Percentiles rank a stretch among this genome's conserved stretches.
phyloP scores from a whole-genome alignment of 148 eudicot species.

The Nepenthes mirabilis region DNA sequence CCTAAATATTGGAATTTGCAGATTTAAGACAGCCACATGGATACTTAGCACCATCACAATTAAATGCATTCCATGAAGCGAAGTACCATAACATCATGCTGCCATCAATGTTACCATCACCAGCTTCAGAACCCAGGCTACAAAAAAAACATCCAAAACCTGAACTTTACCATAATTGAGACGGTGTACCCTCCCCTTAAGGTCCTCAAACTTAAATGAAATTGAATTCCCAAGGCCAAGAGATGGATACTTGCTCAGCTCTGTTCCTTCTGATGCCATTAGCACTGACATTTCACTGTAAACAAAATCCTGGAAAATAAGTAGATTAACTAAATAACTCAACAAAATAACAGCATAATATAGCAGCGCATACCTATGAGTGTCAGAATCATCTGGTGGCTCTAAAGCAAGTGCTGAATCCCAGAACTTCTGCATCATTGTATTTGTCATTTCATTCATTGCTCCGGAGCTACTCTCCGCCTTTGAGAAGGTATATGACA shows the following conservation, averaged over 20 bases:
- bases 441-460: slow-evolving; percentile 65
- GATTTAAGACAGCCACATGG: no score
- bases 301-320: slow-evolving; percentile 1
- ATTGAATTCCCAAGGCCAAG: slow-evolving; percentile 78
- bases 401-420: slow-evolving; percentile 89
- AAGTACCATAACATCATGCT: no score
- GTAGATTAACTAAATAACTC: background rate
- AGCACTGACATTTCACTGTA: slow-evolving; percentile 71
- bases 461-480: slow-evolving; percentile 78
- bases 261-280: slow-evolving; percentile 54
- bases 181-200: slow-evolving; percentile 76
- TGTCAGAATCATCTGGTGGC: slow-evolving; percentile 76
- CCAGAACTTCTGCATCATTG: slow-evolving; percentile 98
- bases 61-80: no score
- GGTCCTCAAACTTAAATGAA: slow-evolving; percentile 70
- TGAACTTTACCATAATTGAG: slow-evolving; percentile 58
- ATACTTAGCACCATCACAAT: no score
- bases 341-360: slow-evolving; percentile 4
- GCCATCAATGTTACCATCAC: background rate
- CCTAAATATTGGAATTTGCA: no score
- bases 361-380: slow-evolving; percentile 45
- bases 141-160: background rate
- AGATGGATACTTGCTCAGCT: slow-evolving; percentile 61
- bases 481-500: slow-evolving; percentile 23
- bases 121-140: background rate